phyloP scores from a whole-genome alignment of 73 alveolate species.

The Stentor coeruleus region DNA sequence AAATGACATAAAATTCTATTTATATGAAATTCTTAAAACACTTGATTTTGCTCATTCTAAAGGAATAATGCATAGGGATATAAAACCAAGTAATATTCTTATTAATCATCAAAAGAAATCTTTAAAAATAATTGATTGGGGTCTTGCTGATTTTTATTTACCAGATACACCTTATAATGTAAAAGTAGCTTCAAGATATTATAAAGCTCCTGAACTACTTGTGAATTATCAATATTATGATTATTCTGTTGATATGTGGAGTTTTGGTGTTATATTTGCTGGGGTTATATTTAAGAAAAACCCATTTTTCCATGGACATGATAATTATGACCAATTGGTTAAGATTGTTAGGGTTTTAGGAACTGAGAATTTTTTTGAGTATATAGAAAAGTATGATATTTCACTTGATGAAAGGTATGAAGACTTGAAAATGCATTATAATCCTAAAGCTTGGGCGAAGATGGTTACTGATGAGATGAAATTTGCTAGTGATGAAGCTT shows the following conservation, averaged over 20 bases:
- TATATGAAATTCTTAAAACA: constrained; percentile 85
- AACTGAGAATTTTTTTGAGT: constrained; percentile 58
- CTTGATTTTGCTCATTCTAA: constrained; percentile 93
- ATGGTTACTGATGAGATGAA: constrained; percentile 39
- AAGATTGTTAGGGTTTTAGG: constrained; percentile 97
- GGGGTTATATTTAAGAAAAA: constrained; percentile 92
- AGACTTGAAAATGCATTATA: constrained; percentile 38
- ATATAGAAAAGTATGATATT: constrained; percentile 38
- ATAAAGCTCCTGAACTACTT: constrained; percentile 93
- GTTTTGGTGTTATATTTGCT: constrained; percentile 88
- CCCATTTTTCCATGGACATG: constrained; percentile 97
- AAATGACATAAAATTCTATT: constrained; percentile 85
- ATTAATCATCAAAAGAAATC: constrained; percentile 82
- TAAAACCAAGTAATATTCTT: constrained; percentile 94
- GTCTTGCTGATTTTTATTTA: constrained; percentile 94
- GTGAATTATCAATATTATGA: constrained; percentile 77
- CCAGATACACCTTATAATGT: constrained; percentile 91
- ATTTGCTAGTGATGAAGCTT: constrained; percentile 12
- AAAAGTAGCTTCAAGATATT: constrained; percentile 92
- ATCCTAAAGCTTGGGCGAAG: constrained; percentile 67
- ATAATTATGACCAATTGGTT: constrained; percentile 91
- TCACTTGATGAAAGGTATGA: constrained; percentile 51
- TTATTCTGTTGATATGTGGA: constrained; percentile 87
- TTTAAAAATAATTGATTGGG: constrained; percentile 95
- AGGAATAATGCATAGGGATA: constrained; percentile 97